Base-by-base conservation (phyloP, 2,329 filamentous ascomycete species). In the Ophidiomyces ophidiicola region DNA sequence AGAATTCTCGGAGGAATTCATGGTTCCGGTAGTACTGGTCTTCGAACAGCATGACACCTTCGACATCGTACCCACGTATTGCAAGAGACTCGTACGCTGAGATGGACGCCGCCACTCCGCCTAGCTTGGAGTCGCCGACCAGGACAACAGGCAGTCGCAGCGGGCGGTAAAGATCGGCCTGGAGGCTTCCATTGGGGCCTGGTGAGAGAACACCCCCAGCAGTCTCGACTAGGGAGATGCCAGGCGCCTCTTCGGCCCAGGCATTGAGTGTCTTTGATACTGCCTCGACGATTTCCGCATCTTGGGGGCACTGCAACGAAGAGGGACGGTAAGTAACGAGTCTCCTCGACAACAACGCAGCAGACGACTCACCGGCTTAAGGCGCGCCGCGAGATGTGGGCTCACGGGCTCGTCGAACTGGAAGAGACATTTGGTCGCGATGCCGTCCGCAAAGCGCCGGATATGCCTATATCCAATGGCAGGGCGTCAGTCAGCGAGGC, bases 151-250 rank as follows among this genome's bases (percentile, higher is more conserved):
- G 83, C 1, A 82, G 60, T n/a, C 83, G 70, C 1, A 92, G 60
- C 0, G 82, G 76, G 14, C 78, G 67, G 53, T 87, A 90, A 1
- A 87, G 61, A 51, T 92, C 83, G 2, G 78, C 82, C 53, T 92
- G 84, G 0, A 80, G 76, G 1, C 70, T 80, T 6, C 82, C 82
- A 24, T 80, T 82, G 1, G 83, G 84, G 0, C 74, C 74, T 0
- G 84, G 84, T 0, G 82, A 88, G 45, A 88, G 76, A 0, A 88
- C 80, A 1, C 84, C 84, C 1, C 83, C 84, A 1, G 84, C 83
- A 1, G 84, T 90, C 56, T 92, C 84, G 32, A 90, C 66, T 32
- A 49, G 36, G 1, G 42, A 43, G 31, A 49, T 30, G 6, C 45
- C 42, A 8, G 29, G 39, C 8, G 36, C 42, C 24, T 44, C 19